Percentiles rank a stretch among this genome's conserved stretches.
phyloP scores from a whole-genome alignment of 2,329 filamentous ascomycete species.

The Pyricularia grisea region DNA sequence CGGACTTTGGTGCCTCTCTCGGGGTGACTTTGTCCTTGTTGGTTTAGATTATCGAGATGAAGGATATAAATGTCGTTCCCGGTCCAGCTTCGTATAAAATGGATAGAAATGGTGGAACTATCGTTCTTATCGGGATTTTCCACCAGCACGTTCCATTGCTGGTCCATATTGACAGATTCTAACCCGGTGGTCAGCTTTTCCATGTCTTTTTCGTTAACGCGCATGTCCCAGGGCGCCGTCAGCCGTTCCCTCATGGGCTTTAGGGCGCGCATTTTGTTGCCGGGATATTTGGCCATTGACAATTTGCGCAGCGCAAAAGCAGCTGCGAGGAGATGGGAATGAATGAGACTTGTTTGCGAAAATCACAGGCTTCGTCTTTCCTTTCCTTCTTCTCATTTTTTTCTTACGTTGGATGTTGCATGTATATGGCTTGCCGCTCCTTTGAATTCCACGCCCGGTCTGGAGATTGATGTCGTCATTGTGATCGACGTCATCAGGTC shows the following conservation, averaged over 20 bases:
- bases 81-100: not conserved
- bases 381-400: too few species aligned
- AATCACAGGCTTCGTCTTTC: too few species aligned
- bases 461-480: too few species aligned
- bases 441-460: too few species aligned
- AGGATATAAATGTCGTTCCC: not conserved
- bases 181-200: not conserved
- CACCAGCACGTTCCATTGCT: not conserved
- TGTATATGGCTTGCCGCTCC: too few species aligned
- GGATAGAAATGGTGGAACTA: not conserved
- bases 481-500: too few species aligned
- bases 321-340: too few species aligned
- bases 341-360: too few species aligned
- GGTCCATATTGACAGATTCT: not conserved
- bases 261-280: not conserved
- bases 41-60: not conserved
- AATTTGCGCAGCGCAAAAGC: too few species aligned
- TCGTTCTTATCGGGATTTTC: not conserved
- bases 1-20: not conserved
- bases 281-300: too few species aligned
- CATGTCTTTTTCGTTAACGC: not conserved
- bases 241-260: not conserved
- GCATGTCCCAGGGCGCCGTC: not conserved
- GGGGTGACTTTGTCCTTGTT: not conserved
- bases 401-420: too few species aligned